Percentiles rank a stretch among this genome's conserved stretches.
Evolutionary conservation across 106 monocot genomes (phyloP).

Genomic region (Posidonia australis): DNA sequence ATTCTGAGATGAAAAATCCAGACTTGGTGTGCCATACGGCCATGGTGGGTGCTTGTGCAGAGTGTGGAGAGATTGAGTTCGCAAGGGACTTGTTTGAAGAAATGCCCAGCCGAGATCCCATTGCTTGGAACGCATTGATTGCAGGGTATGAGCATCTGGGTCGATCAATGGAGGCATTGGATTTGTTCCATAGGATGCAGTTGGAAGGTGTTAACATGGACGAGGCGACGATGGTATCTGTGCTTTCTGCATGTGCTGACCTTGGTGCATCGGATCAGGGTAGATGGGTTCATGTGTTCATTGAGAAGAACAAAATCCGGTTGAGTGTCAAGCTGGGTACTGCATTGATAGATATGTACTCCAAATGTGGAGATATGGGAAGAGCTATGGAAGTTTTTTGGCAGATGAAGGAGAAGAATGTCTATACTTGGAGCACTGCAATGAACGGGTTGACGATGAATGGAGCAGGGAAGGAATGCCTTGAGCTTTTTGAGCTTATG

Average conservation of each 20-base stretch:
- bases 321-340: slow-evolving; percentile 60
- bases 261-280: slow-evolving; percentile 63
- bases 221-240: slow-evolving; percentile 66
- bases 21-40: slow-evolving; percentile 46
- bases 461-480: slow-evolving; percentile 29
- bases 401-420: slow-evolving; percentile 56
- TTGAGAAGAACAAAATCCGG: slow-evolving; percentile 21
- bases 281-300: slow-evolving; percentile 49
- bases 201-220: slow-evolving; percentile 24
- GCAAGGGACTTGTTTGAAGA: slow-evolving; percentile 57
- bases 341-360: slow-evolving; percentile 72
- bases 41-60: slow-evolving; percentile 32
- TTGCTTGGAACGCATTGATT: slow-evolving; percentile 85
- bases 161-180: slow-evolving; percentile 12
- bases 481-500: slow-evolving; percentile 54
- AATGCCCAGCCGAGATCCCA: slow-evolving; percentile 48
- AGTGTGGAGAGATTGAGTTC: slow-evolving; percentile 28
- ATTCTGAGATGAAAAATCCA: slow-evolving; percentile 21
- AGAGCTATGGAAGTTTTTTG: slow-evolving; percentile 62
- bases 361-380: slow-evolving; percentile 48
- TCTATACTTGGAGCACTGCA: slow-evolving; percentile 59
- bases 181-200: slow-evolving; percentile 39
- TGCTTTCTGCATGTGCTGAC: slow-evolving; percentile 56
- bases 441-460: slow-evolving; percentile 78
- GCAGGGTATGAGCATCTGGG: slow-evolving; percentile 40